Conservation (phyloP, 225 moss, liverwort and hornwort species). For the Rhytidiadelphus loreus region DNA sequence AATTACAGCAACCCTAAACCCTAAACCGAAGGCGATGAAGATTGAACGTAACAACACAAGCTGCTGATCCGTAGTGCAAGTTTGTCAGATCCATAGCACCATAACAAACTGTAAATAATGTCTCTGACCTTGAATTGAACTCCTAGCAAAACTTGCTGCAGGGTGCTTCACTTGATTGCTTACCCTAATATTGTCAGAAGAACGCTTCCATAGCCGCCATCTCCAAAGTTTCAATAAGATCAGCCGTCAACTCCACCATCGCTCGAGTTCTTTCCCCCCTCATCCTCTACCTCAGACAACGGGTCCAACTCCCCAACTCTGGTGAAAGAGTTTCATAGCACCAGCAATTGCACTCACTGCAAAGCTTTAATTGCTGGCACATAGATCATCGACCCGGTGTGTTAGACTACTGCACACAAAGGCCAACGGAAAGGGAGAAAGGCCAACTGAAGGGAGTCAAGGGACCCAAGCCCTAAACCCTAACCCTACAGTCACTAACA, state of each 20-base stretch:
- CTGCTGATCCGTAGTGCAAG: not conserved
- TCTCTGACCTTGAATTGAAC: not conserved
- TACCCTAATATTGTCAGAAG: not conserved
- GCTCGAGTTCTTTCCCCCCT: not conserved
- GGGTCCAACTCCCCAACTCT: conserved; percentile 1
- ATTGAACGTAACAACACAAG: not conserved
- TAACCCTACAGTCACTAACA: not conserved
- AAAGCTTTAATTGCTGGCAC: conserved; percentile 9
- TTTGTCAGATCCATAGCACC: not conserved
- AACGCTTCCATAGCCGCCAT: not conserved
- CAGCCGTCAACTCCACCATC: not conserved
- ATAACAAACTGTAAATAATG: not conserved
- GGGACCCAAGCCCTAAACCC: not conserved
- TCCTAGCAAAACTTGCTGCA: not conserved
- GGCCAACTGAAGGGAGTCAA: not conserved
- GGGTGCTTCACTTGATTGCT: not conserved
- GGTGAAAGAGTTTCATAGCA: not conserved
- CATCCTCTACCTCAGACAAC: not conserved
- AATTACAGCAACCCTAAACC: not conserved
- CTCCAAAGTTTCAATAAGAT: not conserved
- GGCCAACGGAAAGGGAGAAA: not conserved
- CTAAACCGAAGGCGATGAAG: not conserved
- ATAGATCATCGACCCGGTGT: not conserved
- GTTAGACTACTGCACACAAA: conserved; percentile 7
- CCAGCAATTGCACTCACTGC: conserved; percentile 5